Evolutionary conservation across 2,329 filamentous ascomycete genomes (phyloP).

Genomic region (Davidsoniella australis): DNA sequence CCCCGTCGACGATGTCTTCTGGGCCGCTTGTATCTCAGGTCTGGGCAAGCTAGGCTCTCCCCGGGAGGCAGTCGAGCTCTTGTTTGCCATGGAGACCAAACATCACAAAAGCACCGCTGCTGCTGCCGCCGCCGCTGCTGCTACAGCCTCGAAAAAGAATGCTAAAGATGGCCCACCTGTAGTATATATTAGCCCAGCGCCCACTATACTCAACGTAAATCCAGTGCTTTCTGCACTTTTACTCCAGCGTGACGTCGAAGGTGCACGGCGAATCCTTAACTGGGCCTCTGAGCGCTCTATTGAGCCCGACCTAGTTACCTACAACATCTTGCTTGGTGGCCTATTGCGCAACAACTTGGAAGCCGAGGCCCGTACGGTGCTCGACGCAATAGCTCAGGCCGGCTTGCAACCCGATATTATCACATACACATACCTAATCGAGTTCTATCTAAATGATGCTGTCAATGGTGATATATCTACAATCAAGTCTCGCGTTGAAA

Average conservation of each 20-base stretch:
- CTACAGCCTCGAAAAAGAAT: neutral
- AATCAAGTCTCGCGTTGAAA: slow-evolving; percentile 27
- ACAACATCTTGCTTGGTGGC: slow-evolving; percentile 51
- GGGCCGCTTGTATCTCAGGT: slow-evolving; percentile 53
- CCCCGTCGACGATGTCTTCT: slow-evolving; percentile 46
- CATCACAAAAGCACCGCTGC: slow-evolving; percentile 15
- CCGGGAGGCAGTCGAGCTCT: slow-evolving; percentile 40
- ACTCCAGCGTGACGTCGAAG: slow-evolving; percentile 26
- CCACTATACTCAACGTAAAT: slow-evolving; percentile 50
- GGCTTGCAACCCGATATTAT: slow-evolving; percentile 42
- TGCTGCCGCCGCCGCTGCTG: slow-evolving; percentile 16
- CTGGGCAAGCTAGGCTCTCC: slow-evolving; percentile 39
- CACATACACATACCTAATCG: slow-evolving; percentile 59
- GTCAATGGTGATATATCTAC: slow-evolving; percentile 19
- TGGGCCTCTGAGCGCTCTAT: slow-evolving; percentile 42
- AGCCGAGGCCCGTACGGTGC: slow-evolving; percentile 32
- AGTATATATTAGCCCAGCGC: slow-evolving; percentile 29
- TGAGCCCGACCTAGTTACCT: slow-evolving; percentile 39
- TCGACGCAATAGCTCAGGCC: slow-evolving; percentile 40
- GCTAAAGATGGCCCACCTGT: too few species aligned
- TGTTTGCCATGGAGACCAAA: slow-evolving; percentile 43
- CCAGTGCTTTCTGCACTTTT: slow-evolving; percentile 49
- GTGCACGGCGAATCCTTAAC: slow-evolving; percentile 35
- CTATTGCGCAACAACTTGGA: slow-evolving; percentile 33
- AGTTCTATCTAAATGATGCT: slow-evolving; percentile 28